Evolutionary conservation across 805 yeast genomes (phyloP).

Genomic region (Yarrowia phangngaensis): DNA sequence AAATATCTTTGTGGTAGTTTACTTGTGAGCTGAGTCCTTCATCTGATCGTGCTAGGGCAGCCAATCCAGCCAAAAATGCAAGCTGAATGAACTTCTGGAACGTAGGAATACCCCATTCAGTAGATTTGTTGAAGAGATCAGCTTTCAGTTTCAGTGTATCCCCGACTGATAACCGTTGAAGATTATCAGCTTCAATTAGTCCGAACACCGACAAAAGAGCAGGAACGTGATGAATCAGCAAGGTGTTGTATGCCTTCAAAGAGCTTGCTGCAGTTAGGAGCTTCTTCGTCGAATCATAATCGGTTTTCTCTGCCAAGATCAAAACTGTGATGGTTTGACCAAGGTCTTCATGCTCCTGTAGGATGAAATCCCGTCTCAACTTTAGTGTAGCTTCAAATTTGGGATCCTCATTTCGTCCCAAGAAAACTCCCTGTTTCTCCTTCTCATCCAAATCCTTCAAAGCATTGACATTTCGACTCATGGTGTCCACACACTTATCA

Average conservation of each 20-base stretch:
- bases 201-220: slow-evolving; percentile 28
- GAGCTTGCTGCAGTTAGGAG: slow-evolving; percentile 48
- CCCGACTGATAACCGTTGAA: slow-evolving; percentile 10
- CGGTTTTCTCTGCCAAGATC: slow-evolving; percentile 40
- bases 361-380: slow-evolving; percentile 59
- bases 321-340: slow-evolving; percentile 61
- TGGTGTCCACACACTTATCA: slow-evolving; percentile 50
- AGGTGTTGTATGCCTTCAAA: slow-evolving; percentile 57
- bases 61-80: slow-evolving; percentile 30
- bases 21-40: slow-evolving; percentile 25
- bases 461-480: slow-evolving; percentile 55
- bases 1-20: slow-evolving; percentile 33
- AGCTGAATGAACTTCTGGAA: slow-evolving; percentile 36
- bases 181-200: slow-evolving; percentile 10
- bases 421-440: slow-evolving; percentile 50
- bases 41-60: slow-evolving; percentile 30
- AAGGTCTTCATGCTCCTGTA: slow-evolving; percentile 64
- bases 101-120: slow-evolving; percentile 34
- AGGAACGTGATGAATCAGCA: slow-evolving; percentile 52
- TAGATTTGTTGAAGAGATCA: slow-evolving; percentile 13
- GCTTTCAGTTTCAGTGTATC: slow-evolving; percentile 17
- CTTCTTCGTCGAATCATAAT: slow-evolving; percentile 13
- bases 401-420: slow-evolving; percentile 46
- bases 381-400: slow-evolving; percentile 49
- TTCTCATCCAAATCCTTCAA: slow-evolving; percentile 50